phyloP scores from a whole-genome alignment of 768 basidiomycete species.

The Serendipita indica region DNA sequence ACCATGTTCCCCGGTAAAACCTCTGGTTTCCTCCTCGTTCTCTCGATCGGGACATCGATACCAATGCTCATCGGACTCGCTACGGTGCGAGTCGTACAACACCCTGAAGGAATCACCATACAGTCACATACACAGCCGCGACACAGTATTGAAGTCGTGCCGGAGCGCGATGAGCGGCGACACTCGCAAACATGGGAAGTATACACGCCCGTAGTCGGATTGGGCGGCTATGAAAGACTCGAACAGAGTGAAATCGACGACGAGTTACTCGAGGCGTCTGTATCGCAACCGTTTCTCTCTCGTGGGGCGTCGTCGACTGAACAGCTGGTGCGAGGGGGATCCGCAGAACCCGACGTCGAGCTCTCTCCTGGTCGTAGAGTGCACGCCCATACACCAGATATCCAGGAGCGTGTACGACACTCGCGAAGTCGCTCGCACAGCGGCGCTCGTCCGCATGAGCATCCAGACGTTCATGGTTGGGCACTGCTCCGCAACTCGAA shows the following conservation, averaged over 20 bases:
- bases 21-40: conserved; percentile 56
- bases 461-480: conserved; percentile 37
- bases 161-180: conserved; percentile 9
- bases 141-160: conserved; percentile 11
- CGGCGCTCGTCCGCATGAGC: conserved; percentile 1
- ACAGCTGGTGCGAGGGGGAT: conserved; percentile 12
- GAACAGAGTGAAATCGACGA: background rate
- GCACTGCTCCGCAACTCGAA: conserved; percentile 37
- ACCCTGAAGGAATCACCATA: conserved; percentile 19
- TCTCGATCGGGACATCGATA: conserved; percentile 61
- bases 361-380: conserved; percentile 17
- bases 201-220: conserved; percentile 6
- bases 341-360: conserved; percentile 13
- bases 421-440: conserved; percentile 1
- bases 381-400: background rate
- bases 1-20: conserved; percentile 62
- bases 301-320: conserved; percentile 18
- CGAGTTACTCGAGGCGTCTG: conserved; percentile 9
- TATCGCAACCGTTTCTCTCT: conserved; percentile 16
- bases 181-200: conserved; percentile 3
- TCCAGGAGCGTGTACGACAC: background rate
- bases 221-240: conserved; percentile 8
- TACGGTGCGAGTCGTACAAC: conserved; percentile 53
- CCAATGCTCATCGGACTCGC: conserved; percentile 72
- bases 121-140: background rate